Evolutionary conservation across 345 rosid species (phyloP), one percentile per base, ranked within the genome.

Genomic region (Kandelia obovata): DNA sequence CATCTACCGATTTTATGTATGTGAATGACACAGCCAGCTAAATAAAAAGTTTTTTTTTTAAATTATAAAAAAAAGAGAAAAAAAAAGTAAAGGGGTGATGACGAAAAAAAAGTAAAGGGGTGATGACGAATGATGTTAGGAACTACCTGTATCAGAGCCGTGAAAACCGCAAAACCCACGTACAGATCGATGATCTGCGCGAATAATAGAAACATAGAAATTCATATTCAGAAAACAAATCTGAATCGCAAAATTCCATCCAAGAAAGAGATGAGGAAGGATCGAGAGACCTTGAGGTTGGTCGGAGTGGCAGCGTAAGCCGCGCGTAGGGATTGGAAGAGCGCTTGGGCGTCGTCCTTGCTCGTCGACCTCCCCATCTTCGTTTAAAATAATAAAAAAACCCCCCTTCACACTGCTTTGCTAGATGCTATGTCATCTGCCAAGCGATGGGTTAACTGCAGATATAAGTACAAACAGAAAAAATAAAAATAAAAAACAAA

Each of bases 121-220:
- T 0, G 53, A 66, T 7, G 7, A 16, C 1, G 31, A 5, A 23
- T 5, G n/a, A 30, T 10, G 17, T 15, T 7, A 66, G 10, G 10
- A 5, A 35, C 25, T 70, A 92, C 99, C 98, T 94, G 97, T 62
- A 91, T 88, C 73, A 94, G 51, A 65, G 97, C 96, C 7, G 98
- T 88, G 75, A 81, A 81, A 68, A 89, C 85, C 13, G 97, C 89
- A 46, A 91, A 95, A 49, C 80, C 87, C 59, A 90, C 96, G 53
- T 90, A 95, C 17, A 90, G 79, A 80, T 95, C 99, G 78, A 95
- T 89, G 83, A 92, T 85, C 99, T 95, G 87, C 57, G 71, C 11
- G 16, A 46, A 31, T 20, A n/a, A 65, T 27, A 53, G 2, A 65
- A 28, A 58, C 3, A 17, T 7, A 8, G 2, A 58, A 64, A 6